phyloP scores from a whole-genome alignment of 148 eudicot genomes.

The Linanthus parryae region DNA sequence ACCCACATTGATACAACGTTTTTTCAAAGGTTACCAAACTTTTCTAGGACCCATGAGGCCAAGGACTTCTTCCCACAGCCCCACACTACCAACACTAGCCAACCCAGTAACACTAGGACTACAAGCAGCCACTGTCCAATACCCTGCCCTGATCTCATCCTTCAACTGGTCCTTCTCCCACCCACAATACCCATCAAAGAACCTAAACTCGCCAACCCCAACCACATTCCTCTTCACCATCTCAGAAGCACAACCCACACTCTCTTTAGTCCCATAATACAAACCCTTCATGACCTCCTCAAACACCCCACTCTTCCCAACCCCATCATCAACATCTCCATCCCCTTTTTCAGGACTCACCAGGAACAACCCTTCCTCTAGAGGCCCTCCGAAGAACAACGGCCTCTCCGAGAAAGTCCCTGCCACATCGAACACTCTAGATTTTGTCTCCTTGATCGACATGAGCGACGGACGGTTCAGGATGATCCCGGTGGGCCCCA shows the following conservation, averaged over 20 bases:
- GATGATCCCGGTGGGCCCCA: slow-evolving; percentile 76
- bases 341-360: slow-evolving; percentile 35
- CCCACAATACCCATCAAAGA: slow-evolving; percentile 93
- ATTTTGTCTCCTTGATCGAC: slow-evolving; percentile 87
- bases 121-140: slow-evolving; percentile 86
- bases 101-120: slow-evolving; percentile 65
- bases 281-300: slow-evolving; percentile 81
- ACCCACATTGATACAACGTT: neutral
- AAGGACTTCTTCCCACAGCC: slow-evolving; percentile 83
- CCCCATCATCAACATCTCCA: slow-evolving; percentile 27
- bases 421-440: slow-evolving; percentile 40
- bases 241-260: slow-evolving; percentile 73
- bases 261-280: slow-evolving; percentile 72
- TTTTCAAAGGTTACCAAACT: slow-evolving; percentile 60
- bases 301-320: slow-evolving; percentile 55
- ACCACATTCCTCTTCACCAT: slow-evolving; percentile 84
- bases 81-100: slow-evolving; percentile 38
- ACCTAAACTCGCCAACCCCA: slow-evolving; percentile 52
- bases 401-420: slow-evolving; percentile 58
- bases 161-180: slow-evolving; percentile 77
- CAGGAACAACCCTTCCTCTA: slow-evolving; percentile 70
- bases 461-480: slow-evolving; percentile 84
- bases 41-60: slow-evolving; percentile 63
- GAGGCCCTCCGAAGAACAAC: slow-evolving; percentile 76
- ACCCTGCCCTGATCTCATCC: slow-evolving; percentile 76